Evolutionary conservation across 140 eudicot genomes (phyloP), one percentile per base, ranked within the genome.

Genomic region (Ambrosia hybrid): DNA sequence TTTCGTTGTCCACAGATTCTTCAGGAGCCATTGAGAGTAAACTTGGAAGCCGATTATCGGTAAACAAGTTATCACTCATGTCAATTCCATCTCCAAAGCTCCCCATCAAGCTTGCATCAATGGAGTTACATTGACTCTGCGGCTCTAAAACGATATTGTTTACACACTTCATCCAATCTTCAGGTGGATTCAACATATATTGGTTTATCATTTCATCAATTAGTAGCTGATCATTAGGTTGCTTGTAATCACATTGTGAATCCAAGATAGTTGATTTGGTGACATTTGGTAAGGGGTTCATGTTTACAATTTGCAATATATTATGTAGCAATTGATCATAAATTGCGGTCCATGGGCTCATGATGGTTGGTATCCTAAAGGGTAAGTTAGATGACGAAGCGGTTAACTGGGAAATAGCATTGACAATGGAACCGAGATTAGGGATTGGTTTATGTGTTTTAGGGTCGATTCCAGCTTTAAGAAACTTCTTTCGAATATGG

Each of bases 391-490:
- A 64, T 0, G 83, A 21, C 0, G 74, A 65, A 65, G 78, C 8
- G 14, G 56, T 70, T 45, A 80, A 46, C 16, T 62, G 67, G 12
- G 80, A 75, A 34, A 75, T 63, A 9, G 55, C 57, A 6, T 75
- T 51, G 2, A 75, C 45, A 30, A 74, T 10, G 36, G 52, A 4
- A 61, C 26, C 30, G 10, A 74, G 34, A 68, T 61, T 69, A 68
- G 72, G 80, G 51, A 74, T 48, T 37, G 79, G 80, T 68, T 60
- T 58, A 58, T 79, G 83, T 52, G 83, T 79, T 68, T 9, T 68
- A 0, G 88, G 88, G 57, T 83, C 81, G 10, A 80, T 80, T 57
- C 88, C 85, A 46, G 78, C 79, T 57, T 80, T 79, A 6, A 84
- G 60, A 72, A 81, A 84, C 77, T 78, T 81, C 71, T 82, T 85